Conservation (phyloP, 371 early-diverging fungal genomes). For the Mucor saturninus region DNA sequence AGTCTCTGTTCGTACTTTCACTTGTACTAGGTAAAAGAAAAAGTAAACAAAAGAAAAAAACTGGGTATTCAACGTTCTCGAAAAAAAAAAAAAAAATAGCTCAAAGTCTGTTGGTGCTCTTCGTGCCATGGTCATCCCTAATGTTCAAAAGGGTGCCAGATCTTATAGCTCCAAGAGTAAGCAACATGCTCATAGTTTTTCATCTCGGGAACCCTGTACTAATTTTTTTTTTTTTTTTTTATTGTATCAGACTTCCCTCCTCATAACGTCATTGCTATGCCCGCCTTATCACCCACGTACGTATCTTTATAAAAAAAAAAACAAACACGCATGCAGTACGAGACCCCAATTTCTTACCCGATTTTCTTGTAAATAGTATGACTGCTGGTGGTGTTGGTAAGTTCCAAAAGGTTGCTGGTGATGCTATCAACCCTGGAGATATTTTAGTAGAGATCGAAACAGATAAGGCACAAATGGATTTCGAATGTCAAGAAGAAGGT, state of each 20-base stretch:
- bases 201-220: background rate
- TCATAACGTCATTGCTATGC: slow-evolving; percentile 94
- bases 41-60: too few species aligned
- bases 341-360: too few species aligned
- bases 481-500: slow-evolving; percentile 99
- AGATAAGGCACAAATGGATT: slow-evolving; percentile 99
- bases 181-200: too few species aligned
- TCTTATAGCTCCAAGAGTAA: slow-evolving; percentile 20
- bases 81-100: slow-evolving; percentile 6
- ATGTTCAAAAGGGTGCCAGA: slow-evolving; percentile 7
- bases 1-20: slow-evolving; percentile 5
- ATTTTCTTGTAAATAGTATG: slow-evolving; percentile 66
- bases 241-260: slow-evolving; percentile 70
- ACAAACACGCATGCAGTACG: background rate
- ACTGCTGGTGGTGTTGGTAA: slow-evolving; percentile 94
- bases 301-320: slow-evolving; percentile 12
- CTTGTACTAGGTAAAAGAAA: slow-evolving; percentile 7
- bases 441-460: slow-evolving; percentile 98
- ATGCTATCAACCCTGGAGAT: slow-evolving; percentile 91
- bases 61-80: too few species aligned
- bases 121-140: slow-evolving; percentile 11
- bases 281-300: slow-evolving; percentile 96
- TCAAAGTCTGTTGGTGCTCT: slow-evolving; percentile 13
- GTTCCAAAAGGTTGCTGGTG: slow-evolving; percentile 97
- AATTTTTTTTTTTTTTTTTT: background rate